Base-by-base conservation (phyloP, 139 green algal species). In the Closterium sp. region DNA sequence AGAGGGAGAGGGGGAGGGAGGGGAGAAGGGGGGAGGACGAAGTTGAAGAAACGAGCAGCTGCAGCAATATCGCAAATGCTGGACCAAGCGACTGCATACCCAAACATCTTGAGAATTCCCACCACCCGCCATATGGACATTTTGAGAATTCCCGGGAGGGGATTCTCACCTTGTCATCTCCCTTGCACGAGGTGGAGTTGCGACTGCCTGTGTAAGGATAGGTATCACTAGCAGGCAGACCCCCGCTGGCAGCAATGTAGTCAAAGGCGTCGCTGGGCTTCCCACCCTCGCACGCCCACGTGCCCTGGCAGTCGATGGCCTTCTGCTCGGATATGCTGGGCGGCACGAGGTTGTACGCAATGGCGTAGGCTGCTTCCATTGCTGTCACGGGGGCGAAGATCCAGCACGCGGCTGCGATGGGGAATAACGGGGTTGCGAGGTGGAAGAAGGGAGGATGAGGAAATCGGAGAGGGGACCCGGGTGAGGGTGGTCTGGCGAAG, bases 311-410 rank as follows among this genome's bases (percentile, higher is more conserved):
- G 84, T 88, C 32, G 31, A 88, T 35, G 10, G 33, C 21, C 84
- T 88, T 36, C 84, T 88, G 84, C 84, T 43, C 84, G 31, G 84
- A 35, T 33, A 88, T 28, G 84, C 43, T 36, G 4, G 84, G 84
- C 8, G 32, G 30, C n/a, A 21, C 31, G 31, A 28, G 21, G 10
- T 33, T 33, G 21, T 88, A 43, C 10, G 32, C 84, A 31, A 88
- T 88, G 31, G 84, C 84, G 30, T 43, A 33, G n/a, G 36, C 86
- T 31, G 35, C 28, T 33, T 89, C 86, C 34, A 89, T 1, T 2
- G 86, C 86, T 3, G 86, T 25, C 30, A 83, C 86, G 23, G 35
- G 34, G n/a, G 86, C 34, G 30, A 84, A 66, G 34, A 55, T 55
- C 86, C 86, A 89, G 28, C 86, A 89, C 30, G 86, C 30, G 0